A percentile compares a stretch with the other conserved stretches of the same genome.
Conservation (phyloP, 139 green algal species). For the Bryopsis sp. region DNA sequence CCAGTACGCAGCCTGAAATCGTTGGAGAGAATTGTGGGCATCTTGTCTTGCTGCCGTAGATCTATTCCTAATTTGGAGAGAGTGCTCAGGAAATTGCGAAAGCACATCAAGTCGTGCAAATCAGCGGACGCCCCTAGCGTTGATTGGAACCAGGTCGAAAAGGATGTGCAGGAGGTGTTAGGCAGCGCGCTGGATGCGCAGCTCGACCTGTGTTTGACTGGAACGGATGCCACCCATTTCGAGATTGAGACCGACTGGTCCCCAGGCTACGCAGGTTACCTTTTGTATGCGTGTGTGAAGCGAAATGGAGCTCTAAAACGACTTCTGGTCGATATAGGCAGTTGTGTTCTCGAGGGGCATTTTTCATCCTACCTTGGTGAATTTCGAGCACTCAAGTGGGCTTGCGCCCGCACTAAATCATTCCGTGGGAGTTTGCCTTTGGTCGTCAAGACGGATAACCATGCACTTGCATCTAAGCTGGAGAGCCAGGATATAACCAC, state of each 20-base stretch:
- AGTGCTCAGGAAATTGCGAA: constrained; percentile 1
- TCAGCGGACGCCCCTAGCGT: background rate
- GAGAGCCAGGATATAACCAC: background rate
- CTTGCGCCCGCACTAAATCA: constrained; percentile 12
- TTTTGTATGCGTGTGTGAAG: background rate
- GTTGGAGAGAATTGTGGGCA: constrained; percentile 4
- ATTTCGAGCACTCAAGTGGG: constrained; percentile 6
- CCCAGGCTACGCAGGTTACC: constrained; percentile 5
- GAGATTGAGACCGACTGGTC: constrained; percentile 16
- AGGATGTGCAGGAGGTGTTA: background rate
- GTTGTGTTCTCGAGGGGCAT: background rate
- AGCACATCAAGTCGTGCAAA: background rate
- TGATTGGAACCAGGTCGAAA: background rate
- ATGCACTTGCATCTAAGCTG: background rate
- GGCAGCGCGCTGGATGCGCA: background rate
- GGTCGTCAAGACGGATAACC: constrained; percentile 7
- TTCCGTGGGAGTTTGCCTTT: constrained; percentile 6
- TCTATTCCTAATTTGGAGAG: background rate
- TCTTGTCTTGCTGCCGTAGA: constrained; percentile 5
- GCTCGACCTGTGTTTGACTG: background rate
- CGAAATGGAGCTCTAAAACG: background rate
- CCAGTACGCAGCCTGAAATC: background rate
- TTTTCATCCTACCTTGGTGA: constrained; percentile 14
- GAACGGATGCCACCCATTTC: background rate
- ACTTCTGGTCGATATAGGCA: constrained; percentile 7